Base-by-base conservation (phyloP, 2,329 filamentous ascomycete species). In the Ilyonectria mors-panacis region DNA sequence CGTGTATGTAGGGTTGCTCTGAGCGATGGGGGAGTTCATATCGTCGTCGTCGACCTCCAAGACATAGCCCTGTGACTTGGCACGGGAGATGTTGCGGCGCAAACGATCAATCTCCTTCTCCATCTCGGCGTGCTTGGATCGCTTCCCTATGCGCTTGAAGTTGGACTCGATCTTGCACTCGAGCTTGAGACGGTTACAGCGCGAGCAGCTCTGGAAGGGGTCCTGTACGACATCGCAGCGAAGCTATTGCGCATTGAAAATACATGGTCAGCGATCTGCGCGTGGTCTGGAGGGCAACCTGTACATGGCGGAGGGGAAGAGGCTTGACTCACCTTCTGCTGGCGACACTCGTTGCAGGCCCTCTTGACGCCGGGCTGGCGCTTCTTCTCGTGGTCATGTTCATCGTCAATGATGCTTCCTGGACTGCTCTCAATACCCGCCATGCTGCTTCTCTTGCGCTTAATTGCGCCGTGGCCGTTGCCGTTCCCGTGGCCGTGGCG, bases 121-220 rank as follows among this genome's bases (percentile, higher is more conserved):
- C 92, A 95, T 95, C 81, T 95, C 93, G 75, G 93, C 93, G 80
- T 95, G 93, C 79, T 93, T 93, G 70, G 90, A 93, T 47, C 93
- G 88, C 84, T 96, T 96, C 70, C 93, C 92, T 19, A 95, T 86
- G 73, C 93, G 91, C 86, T 94, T 95, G 83, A 95, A 95, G 80
- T 94, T 94, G 76, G 92, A 93, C 80, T 95, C 93, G 80, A 96
- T 95, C 80, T 94, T 93, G 85, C 93, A 96, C 68, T 91, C 89
- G 68, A 95, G 90, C 81, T 92, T 93, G 77, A 95, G 88, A 75
- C 94, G 93, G 78, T 89, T 89, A 82, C 93, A 96, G 63, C 93
- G 88, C 60, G 91, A 91, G 83, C 93, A 96, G 75, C 89, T 89
- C 75, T 90, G 88, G 79, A 94, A 95, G 19, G 93, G 93, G 30